Conservation (phyloP, 805 yeast species). For the Starmerella sirachaensis region DNA sequence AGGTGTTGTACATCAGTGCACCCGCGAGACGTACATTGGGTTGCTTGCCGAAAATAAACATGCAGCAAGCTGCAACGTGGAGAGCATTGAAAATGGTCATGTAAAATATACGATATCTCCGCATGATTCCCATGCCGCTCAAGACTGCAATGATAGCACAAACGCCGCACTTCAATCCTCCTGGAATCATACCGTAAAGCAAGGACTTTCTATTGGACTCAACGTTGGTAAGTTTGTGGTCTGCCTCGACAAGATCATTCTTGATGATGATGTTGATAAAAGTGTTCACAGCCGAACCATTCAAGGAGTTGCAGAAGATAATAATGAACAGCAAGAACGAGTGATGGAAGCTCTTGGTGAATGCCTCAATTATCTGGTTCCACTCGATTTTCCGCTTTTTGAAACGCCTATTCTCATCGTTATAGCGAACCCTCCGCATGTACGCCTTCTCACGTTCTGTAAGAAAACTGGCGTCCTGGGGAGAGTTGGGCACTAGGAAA, state of each 20-base stretch:
- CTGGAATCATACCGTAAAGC: conserved; percentile 33
- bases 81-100: conserved; percentile 4
- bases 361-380: conserved; percentile 41
- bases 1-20: conserved; percentile 7
- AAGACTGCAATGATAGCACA: conserved; percentile 5
- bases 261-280: conserved; percentile 37
- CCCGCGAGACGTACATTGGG: conserved; percentile 11
- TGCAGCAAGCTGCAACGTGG: conserved; percentile 10
- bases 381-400: conserved; percentile 32
- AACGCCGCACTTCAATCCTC: conserved; percentile 32
- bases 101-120: conserved; percentile 1
- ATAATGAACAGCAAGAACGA: neutral
- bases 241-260: conserved; percentile 33
- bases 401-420: conserved; percentile 42
- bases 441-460: conserved; percentile 37
- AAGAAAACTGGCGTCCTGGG: conserved; percentile 30
- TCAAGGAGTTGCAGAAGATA: conserved; percentile 34
- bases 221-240: conserved; percentile 1
- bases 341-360: conserved; percentile 23
- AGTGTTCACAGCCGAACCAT: conserved; percentile 44
- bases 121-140: conserved; percentile 6
- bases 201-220: conserved; percentile 27
- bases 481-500: conserved; percentile 45
- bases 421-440: conserved; percentile 40
- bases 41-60: conserved; percentile 16